phyloP scores from a whole-genome alignment of 176 grass and related monocot species.

The Olyra latifolia region DNA sequence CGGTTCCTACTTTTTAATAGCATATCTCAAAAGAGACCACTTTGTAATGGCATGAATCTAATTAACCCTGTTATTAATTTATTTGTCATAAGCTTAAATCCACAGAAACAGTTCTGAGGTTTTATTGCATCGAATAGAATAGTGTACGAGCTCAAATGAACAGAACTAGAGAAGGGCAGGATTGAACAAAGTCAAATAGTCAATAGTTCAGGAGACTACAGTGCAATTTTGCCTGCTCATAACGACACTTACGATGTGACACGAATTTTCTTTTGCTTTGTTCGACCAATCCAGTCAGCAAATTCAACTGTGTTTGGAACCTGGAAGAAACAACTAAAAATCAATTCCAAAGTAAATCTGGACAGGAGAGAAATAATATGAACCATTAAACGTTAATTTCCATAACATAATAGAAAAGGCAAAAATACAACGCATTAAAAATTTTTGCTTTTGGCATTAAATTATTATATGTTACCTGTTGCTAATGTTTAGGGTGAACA shows the following conservation, averaged over 20 bases:
- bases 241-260: slow-evolving; percentile 66
- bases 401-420: background rate
- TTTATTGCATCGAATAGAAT: slow-evolving; percentile 7
- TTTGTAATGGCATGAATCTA: too few species aligned
- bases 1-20: too few species aligned
- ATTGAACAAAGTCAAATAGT: background rate
- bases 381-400: slow-evolving; percentile 15
- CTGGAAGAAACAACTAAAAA: slow-evolving; percentile 40
- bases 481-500: background rate
- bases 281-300: slow-evolving; percentile 99
- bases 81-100: slow-evolving; percentile 12
- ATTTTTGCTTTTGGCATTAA: slow-evolving; percentile 23
- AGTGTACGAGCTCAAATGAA: background rate
- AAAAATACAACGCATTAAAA: slow-evolving; percentile 4
- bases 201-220: background rate
- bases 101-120: background rate
- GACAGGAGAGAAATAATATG: slow-evolving; percentile 1
- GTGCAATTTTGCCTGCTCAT: background rate
- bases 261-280: slow-evolving; percentile 95
- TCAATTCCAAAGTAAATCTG: slow-evolving; percentile 31
- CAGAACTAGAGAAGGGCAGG: background rate
- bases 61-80: background rate
- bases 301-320: slow-evolving; percentile 96
- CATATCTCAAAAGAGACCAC: too few species aligned
- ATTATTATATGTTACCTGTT: background rate